These are phyloP conservation scores for Daedalea quercina DNA, from an alignment of 768 basidiomycete species.

Conservation along the genomic window DNA sequence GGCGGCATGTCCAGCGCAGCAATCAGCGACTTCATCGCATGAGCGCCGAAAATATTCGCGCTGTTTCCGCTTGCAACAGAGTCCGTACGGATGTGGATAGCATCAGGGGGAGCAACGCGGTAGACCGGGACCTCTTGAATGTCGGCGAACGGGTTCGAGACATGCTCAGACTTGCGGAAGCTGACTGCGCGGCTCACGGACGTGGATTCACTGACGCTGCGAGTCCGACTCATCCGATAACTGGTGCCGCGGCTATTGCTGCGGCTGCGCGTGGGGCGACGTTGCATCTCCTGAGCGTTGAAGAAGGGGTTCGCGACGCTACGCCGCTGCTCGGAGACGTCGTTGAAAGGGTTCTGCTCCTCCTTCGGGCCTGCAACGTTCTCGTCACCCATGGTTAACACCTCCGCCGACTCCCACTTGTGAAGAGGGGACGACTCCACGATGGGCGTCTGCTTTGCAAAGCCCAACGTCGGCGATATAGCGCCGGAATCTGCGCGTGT, in stretches of 20 bases:
- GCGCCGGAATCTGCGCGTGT: conserved; percentile 33
- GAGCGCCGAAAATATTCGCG: conserved; percentile 26
- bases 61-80: conserved; percentile 34
- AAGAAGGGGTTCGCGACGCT: conserved; percentile 40
- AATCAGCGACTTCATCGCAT: conserved; percentile 57
- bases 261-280: conserved; percentile 16
- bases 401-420: conserved; percentile 66
- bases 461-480: conserved; percentile 42
- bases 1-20: conserved; percentile 53
- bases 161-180: conserved; percentile 1
- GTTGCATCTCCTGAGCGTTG: conserved; percentile 28
- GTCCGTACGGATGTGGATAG: conserved; percentile 18
- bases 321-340: conserved; percentile 25
- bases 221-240: conserved; percentile 12
- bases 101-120: conserved; percentile 24
- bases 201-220: conserved; percentile 7
- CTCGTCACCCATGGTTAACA: conserved; percentile 38
- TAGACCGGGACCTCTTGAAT: conserved; percentile 13
- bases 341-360: conserved; percentile 27
- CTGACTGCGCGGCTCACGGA: conserved; percentile 2
- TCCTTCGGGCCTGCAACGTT: conserved; percentile 19
- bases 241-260: conserved; percentile 18
- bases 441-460: conserved; percentile 57
- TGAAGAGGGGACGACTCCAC: conserved; percentile 44
- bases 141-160: conserved; percentile 40